Evolutionary conservation across 441 rosid species (phyloP).

Genomic region (Brassica balearica): DNA sequence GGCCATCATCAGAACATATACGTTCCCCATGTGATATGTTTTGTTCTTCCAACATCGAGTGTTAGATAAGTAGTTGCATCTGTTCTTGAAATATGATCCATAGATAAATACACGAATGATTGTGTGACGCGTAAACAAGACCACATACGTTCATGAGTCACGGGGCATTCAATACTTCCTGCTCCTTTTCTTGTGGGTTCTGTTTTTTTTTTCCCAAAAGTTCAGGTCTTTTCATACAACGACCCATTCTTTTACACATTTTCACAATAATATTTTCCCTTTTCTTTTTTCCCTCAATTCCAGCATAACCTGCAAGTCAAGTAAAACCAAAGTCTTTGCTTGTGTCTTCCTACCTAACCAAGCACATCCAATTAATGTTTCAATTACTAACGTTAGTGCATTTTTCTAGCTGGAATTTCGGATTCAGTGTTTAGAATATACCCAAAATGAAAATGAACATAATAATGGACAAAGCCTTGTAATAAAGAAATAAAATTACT

Average conservation of each 20-base stretch:
- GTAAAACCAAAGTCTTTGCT: conserved; percentile 20
- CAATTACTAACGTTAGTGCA: not conserved
- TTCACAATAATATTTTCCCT: not conserved
- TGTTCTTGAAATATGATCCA: conserved; percentile 11
- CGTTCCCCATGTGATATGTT: conserved; percentile 29
- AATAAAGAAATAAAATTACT: not conserved
- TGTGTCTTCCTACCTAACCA: conserved; percentile 33
- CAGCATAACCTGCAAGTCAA: conserved; percentile 17
- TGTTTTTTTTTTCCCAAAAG: not conserved
- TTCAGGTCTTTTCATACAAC: conserved; percentile 5
- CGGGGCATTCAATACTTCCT: conserved; percentile 22
- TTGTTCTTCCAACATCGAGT: not conserved
- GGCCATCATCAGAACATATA: conserved; percentile 20
- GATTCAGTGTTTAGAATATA: conserved; percentile 1
- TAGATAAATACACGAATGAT: not conserved
- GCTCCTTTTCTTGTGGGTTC: conserved; percentile 30
- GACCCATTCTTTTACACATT: conserved; percentile 34
- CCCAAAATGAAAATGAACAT: conserved; percentile 17
- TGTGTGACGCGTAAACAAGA: conserved; percentile 29
- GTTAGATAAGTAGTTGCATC: not conserved
- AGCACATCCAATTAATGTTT: conserved; percentile 26
- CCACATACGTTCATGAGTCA: conserved; percentile 15
- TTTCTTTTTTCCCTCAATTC: not conserved
- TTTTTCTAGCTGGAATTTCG: not conserved
- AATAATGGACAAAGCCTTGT: not conserved